Evolutionary conservation across 1,284 basidiomycete species (phyloP), one percentile per base, ranked within the genome.

Genomic region (Clitocybe nebularis): DNA sequence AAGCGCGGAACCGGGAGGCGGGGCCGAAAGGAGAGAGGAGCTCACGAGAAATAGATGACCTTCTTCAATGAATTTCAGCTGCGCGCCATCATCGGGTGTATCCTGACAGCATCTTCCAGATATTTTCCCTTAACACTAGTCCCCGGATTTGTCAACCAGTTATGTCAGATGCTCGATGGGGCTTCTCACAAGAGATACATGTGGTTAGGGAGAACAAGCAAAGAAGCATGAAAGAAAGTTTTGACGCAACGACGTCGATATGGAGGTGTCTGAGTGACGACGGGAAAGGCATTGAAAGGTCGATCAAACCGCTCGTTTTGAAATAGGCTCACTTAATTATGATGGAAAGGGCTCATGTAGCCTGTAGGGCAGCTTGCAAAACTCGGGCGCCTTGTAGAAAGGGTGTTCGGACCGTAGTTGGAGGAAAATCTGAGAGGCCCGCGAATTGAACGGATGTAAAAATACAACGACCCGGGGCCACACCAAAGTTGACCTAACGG

Each of bases 221-320:
- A 9, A 32, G 29, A 32, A 32, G 29, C 29, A 32, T 14, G 10
- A 32, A 32, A 32, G 14, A 32, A 32, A 32, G 29, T 32, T 32
- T 32, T 32, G 29, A 32, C 29, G 5, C 11, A 17, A 32, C 29
- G 29, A 32, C 29, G 29, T 32, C 29, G 29, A 32, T 5, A n/a
- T n/a, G n/a, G n/a, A n/a, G n/a, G n/a, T n/a, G n/a, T n/a, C n/a
- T n/a, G n/a, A n/a, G n/a, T n/a, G n/a, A n/a, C n/a, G n/a, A n/a
- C n/a, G n/a, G n/a, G n/a, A n/a, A n/a, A n/a, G n/a, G n/a, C n/a
- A n/a, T n/a, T n/a, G n/a, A n/a, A n/a, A 11, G 29, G 29, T 32
- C 29, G 29, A 32, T 32, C 29, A 32, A 13, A 3, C 29, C 28
- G n/a, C n/a, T n/a, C n/a, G n/a, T n/a, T n/a, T n/a, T n/a, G n/a